Base-by-base conservation (phyloP, 805 yeast genomes). In the Novakomyces olei region DNA sequence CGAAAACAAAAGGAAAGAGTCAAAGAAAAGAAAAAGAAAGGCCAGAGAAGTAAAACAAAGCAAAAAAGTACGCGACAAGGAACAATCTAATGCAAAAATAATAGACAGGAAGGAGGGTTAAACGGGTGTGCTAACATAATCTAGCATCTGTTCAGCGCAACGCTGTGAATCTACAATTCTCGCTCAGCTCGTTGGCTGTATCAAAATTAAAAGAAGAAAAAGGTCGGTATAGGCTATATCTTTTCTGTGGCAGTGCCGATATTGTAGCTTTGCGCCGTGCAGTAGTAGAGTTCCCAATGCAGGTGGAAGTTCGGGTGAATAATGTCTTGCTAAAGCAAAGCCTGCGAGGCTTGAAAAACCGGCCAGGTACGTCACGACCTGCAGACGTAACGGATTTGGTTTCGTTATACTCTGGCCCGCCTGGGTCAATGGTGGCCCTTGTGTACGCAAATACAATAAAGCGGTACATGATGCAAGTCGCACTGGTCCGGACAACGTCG, bases 361-460 rank as follows among this genome's bases (percentile, higher is more conserved):
- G 63, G 37, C 64, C 65, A 0, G 93, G 92, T 0, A 72, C 93
- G 0, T 73, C 81, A 1, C 64, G 67, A 38, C 94, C 95, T 0
- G 81, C 79, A 0, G 76, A 83, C 48, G 41, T 85, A 27, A 75
- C 92, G 0, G 58, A 58, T 2, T 54, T 56, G 27, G 30, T 65
- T n/a, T 28, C 40, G 15, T 31, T 32, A 15, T 24, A 29, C 31
- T 37, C 34, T 14, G 32, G 14, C 10, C 37, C 17, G 26, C 34
- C 22, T n/a, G 35, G 30, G 29, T 73, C 69, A 44, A 44, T 47
- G 5, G 45, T 74, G 23, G 65, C 63, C 36, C 46, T 72, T 18
- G 58, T 62, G 2, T 77, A 72, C 45, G 72, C 72, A 0, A 69
- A 64, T 44, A 63, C 76, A 1, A 56, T 58, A 15, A 53, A 54